Evolutionary conservation across 106 monocot species (phyloP).

Genomic region (Allium sativum): DNA sequence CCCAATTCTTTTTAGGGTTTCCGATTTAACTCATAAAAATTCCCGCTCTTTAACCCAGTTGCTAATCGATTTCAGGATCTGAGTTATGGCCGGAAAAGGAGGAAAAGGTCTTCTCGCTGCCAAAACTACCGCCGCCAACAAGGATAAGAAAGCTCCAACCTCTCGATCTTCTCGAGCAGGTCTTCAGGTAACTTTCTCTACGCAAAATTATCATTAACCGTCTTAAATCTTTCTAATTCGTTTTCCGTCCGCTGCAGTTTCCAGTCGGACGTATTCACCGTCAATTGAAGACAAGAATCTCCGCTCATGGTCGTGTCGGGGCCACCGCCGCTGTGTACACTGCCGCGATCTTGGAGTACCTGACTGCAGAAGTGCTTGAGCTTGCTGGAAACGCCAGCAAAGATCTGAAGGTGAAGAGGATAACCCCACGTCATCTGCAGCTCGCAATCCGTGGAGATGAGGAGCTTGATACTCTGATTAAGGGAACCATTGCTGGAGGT

Average conservation of each 20-base stretch:
- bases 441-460: slow-evolving; percentile 47
- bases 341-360: slow-evolving; percentile 45
- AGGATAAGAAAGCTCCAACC: slow-evolving; percentile 47
- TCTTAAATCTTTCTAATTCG: background rate
- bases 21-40: background rate
- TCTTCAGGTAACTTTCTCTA: slow-evolving; percentile 26
- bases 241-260: slow-evolving; percentile 11
- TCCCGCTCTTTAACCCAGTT: no score
- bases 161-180: slow-evolving; percentile 57
- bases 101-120: slow-evolving; percentile 47
- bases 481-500: slow-evolving; percentile 48
- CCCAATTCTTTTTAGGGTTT: background rate
- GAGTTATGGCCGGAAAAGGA: slow-evolving; percentile 48
- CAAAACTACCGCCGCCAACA: slow-evolving; percentile 35
- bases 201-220: background rate
- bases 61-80: background rate
- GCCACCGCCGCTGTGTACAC: slow-evolving; percentile 43
- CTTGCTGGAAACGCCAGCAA: slow-evolving; percentile 51
- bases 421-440: slow-evolving; percentile 52
- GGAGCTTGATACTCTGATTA: slow-evolving; percentile 52
- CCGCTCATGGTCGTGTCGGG: slow-evolving; percentile 36
- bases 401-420: slow-evolving; percentile 50
- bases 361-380: slow-evolving; percentile 48
- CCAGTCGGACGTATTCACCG: slow-evolving; percentile 48
- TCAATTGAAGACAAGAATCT: slow-evolving; percentile 32